Conservation (phyloP, 805 yeast genomes). For the Ogataea paraovalis region DNA sequence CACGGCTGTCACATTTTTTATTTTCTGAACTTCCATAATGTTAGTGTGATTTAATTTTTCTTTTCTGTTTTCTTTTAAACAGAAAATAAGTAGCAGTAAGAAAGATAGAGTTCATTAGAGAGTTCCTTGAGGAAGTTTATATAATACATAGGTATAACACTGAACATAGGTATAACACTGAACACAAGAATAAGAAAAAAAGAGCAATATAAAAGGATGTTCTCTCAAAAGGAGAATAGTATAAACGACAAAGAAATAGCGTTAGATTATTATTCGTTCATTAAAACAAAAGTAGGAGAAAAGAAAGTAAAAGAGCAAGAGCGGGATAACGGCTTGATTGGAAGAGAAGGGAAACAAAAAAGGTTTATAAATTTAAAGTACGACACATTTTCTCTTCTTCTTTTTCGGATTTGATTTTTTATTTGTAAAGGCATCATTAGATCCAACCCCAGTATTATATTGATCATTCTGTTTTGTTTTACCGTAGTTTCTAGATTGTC, state of each 20-base stretch:
- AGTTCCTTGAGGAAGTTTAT: not conserved
- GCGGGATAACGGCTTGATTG: not conserved
- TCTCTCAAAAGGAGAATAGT: too few relatives aligned
- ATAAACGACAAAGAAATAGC: too few relatives aligned
- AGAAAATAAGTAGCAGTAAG: not conserved
- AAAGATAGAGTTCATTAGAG: not conserved
- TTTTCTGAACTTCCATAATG: too few relatives aligned
- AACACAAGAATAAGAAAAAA: not conserved
- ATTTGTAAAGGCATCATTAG: not conserved
- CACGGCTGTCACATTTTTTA: slow-evolving; percentile 60
- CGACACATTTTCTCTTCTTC: slow-evolving; percentile 19
- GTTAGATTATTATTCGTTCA: too few relatives aligned
- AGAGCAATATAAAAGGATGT: not conserved
- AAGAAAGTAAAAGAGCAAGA: not conserved
- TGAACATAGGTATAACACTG: too few relatives aligned
- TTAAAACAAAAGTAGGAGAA: too few relatives aligned
- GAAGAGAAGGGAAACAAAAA: not conserved
- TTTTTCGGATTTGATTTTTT: slow-evolving; percentile 3
- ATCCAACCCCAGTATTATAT: not conserved
- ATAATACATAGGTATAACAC: too few relatives aligned
- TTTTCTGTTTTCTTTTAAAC: too few relatives aligned
- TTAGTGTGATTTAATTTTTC: not conserved
- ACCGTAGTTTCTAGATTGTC: not conserved
- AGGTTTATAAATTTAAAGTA: slow-evolving; percentile 6
- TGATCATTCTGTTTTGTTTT: not conserved